Percentiles rank a stretch among this genome's conserved stretches.
phyloP scores from a whole-genome alignment of 768 basidiomycete species.

The Tylopilus felleus region DNA sequence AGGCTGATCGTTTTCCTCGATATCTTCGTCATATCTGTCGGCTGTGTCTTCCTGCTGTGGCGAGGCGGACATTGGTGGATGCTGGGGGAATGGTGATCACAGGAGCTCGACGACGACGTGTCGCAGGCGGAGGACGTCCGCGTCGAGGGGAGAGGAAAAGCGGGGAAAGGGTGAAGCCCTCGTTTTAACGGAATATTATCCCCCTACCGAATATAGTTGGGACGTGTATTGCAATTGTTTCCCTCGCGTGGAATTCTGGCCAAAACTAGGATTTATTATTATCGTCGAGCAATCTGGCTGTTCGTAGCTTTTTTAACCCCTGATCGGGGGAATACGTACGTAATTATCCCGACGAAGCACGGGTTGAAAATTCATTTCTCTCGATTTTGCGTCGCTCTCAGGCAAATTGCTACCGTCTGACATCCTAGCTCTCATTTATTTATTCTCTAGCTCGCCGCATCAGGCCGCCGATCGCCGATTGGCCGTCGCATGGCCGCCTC shows the following conservation, averaged over 20 bases:
- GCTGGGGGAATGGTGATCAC: constrained; percentile 22
- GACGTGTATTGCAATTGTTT: constrained; percentile 60
- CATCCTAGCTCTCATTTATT: background rate
- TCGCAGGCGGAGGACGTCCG: constrained; percentile 26
- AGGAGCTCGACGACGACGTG: constrained; percentile 21
- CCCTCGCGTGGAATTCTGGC: constrained; percentile 60
- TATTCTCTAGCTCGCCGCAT: no score
- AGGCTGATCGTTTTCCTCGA: constrained; percentile 48
- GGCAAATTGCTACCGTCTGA: constrained; percentile 20
- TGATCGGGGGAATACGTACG: constrained; percentile 59
- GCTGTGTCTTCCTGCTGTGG: constrained; percentile 51
- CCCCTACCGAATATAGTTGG: constrained; percentile 69
- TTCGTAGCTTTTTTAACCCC: constrained; percentile 51
- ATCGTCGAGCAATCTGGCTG: constrained; percentile 49
- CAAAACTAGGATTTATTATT: constrained; percentile 59
- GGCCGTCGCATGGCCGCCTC: constrained; percentile 23
- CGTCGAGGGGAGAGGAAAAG: constrained; percentile 48
- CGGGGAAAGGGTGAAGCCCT: constrained; percentile 62
- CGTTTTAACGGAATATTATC: constrained; percentile 74
- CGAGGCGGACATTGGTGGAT: constrained; percentile 57
- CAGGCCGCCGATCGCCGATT: constrained; percentile 25
- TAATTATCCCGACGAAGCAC: constrained; percentile 41
- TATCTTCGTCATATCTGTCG: constrained; percentile 60
- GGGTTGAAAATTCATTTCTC: constrained; percentile 37
- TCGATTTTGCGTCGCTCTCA: constrained; percentile 24